These are phyloP conservation scores for Gymnopilus junonius DNA, from an alignment of 768 basidiomycete genomes.

Conservation along the genomic window DNA sequence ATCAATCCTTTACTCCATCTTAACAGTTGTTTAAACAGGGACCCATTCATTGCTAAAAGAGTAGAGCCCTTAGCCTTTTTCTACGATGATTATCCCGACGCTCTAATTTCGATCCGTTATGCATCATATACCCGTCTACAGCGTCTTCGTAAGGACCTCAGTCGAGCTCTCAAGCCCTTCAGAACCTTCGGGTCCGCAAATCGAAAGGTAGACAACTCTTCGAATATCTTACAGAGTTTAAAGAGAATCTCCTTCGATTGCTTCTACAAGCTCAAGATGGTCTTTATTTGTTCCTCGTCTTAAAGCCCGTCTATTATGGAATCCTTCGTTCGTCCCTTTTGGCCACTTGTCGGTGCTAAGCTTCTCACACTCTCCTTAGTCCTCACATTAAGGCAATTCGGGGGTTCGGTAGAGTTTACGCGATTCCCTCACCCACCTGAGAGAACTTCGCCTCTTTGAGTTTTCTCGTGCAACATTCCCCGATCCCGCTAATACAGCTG, in stretches of 20 bases:
- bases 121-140: neutral
- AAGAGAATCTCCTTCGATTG: neutral
- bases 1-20: neutral
- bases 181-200: neutral
- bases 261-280: neutral
- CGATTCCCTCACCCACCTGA: neutral
- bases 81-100: neutral
- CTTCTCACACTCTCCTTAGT: neutral
- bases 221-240: neutral
- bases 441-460: neutral
- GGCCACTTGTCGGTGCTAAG: neutral
- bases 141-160: neutral
- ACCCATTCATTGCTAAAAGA: conserved; percentile 4
- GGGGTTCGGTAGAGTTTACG: neutral
- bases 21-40: neutral
- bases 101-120: neutral
- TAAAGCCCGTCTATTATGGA: neutral
- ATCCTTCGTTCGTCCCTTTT: neutral
- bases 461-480: neutral
- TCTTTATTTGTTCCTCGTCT: neutral
- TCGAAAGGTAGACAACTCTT: neutral
- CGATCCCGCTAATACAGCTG: neutral
- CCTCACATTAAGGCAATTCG: neutral
- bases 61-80: neutral
- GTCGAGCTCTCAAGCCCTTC: neutral